Evolutionary conservation across 1,139 yeast species (phyloP).

Genomic region (Diutina neorugosa): DNA sequence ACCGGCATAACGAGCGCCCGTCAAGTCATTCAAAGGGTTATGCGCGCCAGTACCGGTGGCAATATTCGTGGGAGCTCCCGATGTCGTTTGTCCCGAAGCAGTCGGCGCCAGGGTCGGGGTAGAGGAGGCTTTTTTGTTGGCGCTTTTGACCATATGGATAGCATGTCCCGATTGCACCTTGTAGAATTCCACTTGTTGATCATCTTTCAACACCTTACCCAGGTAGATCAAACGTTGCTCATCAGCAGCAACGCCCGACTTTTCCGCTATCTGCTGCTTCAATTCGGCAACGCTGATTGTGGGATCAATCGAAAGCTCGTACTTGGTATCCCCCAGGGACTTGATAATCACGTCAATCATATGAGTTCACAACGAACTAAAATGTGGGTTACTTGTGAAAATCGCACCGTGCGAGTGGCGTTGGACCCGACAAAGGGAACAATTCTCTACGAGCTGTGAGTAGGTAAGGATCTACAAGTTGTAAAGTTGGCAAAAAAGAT

Average conservation of each 20-base stretch:
- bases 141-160: conserved; percentile 73
- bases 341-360: conserved; percentile 19
- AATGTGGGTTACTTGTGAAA: neutral
- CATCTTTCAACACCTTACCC: conserved; percentile 85
- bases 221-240: conserved; percentile 85
- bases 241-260: conserved; percentile 54
- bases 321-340: conserved; percentile 70
- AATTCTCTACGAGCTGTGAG: too few species aligned
- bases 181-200: conserved; percentile 60
- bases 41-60: conserved; percentile 85
- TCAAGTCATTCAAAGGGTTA: conserved; percentile 82
- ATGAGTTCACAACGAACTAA: neutral
- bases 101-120: conserved; percentile 13
- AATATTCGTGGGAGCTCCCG: conserved; percentile 56
- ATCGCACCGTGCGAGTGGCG: neutral
- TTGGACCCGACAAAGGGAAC: neutral
- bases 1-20: conserved; percentile 95
- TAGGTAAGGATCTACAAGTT: too few species aligned
- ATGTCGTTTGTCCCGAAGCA: conserved; percentile 7
- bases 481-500: too few species aligned
- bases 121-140: conserved; percentile 14
- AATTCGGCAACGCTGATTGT: conserved; percentile 52
- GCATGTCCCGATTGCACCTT: conserved; percentile 82
- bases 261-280: conserved; percentile 49
- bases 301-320: conserved; percentile 46